Evolutionary conservation across 129 eudicot genomes (phyloP).

Genomic region (Apium graveolens): DNA sequence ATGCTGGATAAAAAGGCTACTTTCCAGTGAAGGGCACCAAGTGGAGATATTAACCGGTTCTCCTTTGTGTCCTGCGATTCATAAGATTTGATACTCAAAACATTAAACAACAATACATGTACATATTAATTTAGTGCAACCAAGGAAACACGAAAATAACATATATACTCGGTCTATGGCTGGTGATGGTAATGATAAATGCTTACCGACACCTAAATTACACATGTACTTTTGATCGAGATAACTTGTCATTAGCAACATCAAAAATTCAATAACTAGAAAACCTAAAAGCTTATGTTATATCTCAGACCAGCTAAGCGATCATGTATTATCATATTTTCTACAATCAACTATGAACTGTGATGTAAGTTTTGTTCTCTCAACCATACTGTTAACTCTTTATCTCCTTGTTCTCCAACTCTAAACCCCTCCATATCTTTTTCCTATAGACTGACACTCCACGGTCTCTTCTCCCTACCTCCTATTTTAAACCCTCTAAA

Average conservation of each 20-base stretch:
- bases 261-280: neutral
- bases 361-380: neutral
- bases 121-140: neutral
- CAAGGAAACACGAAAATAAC: neutral
- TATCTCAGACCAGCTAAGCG: neutral
- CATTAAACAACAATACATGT: neutral
- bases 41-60: constrained; percentile 18
- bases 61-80: constrained; percentile 39
- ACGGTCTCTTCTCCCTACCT: neutral
- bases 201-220: neutral
- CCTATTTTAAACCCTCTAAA: neutral
- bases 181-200: neutral
- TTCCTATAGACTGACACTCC: neutral
- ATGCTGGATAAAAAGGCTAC: constrained; percentile 22
- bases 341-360: too few relatives aligned
- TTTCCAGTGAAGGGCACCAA: constrained; percentile 25
- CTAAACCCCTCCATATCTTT: neutral
- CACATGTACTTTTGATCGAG: neutral
- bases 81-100: neutral
- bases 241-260: neutral
- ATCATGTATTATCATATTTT: neutral
- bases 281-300: neutral
- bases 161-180: neutral
- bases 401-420: neutral
- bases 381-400: neutral